phyloP scores from a whole-genome alignment of 202 grass and related monocot genomes.

The Schoenoplectus triqueter region DNA sequence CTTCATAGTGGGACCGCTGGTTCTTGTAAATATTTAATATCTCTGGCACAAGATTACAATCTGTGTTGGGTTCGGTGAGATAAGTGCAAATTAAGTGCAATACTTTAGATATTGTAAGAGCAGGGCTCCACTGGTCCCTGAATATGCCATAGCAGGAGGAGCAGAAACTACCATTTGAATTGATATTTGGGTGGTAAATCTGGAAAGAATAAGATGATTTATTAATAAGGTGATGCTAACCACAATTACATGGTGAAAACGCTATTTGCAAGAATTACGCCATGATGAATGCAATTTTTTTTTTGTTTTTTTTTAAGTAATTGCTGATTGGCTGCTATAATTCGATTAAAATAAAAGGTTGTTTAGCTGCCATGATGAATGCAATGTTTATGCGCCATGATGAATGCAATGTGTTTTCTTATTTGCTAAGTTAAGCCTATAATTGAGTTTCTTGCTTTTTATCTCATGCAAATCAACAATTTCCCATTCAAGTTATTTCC shows the following conservation, averaged over 20 bases:
- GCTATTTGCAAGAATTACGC: background rate
- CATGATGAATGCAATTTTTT: background rate
- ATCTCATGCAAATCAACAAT: background rate
- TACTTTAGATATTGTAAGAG: conserved; percentile 53
- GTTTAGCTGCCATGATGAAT: too few species aligned
- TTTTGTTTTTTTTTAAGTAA: background rate
- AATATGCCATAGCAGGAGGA: conserved; percentile 42
- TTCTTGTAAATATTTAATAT: conserved; percentile 51
- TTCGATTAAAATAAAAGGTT: too few species aligned
- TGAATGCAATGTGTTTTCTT: too few species aligned
- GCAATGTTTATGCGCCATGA: too few species aligned
- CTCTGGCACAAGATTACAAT: conserved; percentile 50
- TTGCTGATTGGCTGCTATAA: too few species aligned
- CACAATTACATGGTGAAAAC: background rate
- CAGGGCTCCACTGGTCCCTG: conserved; percentile 53
- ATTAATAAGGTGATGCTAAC: background rate
- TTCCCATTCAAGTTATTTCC: background rate
- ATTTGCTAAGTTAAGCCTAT: background rate
- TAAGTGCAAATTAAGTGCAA: conserved; percentile 48
- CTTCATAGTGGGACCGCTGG: conserved; percentile 44
- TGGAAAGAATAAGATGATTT: conserved; percentile 15
- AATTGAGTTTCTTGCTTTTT: background rate
- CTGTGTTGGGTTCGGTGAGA: conserved; percentile 49
- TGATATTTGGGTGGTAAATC: conserved; percentile 57
- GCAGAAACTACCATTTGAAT: conserved; percentile 52